Conservation (phyloP, 495 filamentous ascomycete species). For the Poronia punctata region DNA sequence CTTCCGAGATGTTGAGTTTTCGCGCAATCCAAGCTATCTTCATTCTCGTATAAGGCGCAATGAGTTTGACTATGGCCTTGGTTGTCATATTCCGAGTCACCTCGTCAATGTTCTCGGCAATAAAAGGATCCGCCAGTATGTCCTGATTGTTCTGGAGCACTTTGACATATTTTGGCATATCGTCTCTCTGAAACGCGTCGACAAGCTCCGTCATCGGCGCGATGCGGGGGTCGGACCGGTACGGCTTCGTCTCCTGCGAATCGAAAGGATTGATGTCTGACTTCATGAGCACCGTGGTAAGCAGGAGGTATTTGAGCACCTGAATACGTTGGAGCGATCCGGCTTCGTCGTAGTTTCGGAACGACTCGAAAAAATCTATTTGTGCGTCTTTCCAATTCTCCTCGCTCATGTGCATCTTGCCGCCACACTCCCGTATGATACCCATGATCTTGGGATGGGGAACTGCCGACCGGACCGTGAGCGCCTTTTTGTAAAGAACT, state of each 20-base stretch:
- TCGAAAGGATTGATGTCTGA: conserved; percentile 99
- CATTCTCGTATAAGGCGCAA: conserved; percentile 93
- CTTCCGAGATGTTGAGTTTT: conserved; percentile 71
- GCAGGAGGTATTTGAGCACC: conserved; percentile 92
- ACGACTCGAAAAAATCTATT: conserved; percentile 96
- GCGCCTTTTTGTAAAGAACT: conserved; percentile 79
- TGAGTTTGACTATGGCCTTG: conserved; percentile 87
- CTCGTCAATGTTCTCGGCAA: conserved; percentile 98
- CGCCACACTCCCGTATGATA: conserved; percentile 95
- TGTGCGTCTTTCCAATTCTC: conserved; percentile 98
- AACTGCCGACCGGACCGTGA: conserved; percentile 87
- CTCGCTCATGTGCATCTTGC: conserved; percentile 99
- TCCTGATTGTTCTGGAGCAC: conserved; percentile 85
- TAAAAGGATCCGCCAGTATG: conserved; percentile 86
- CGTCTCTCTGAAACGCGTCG: conserved; percentile 91
- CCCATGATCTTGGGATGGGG: conserved; percentile 99
- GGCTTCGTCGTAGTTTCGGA: conserved; percentile 97
- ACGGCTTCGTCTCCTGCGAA: conserved; percentile 98
- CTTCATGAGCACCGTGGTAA: conserved; percentile 97
- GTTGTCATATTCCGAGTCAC: conserved; percentile 98
- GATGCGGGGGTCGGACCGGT: conserved; percentile 91
- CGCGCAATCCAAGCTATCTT: conserved; percentile 76
- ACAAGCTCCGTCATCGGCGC: conserved; percentile 95
- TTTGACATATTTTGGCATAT: conserved; percentile 84
- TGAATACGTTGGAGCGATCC: conserved; percentile 94